phyloP scores from a whole-genome alignment of 2,329 filamentous ascomycete genomes.

The Polychaeton citri region DNA sequence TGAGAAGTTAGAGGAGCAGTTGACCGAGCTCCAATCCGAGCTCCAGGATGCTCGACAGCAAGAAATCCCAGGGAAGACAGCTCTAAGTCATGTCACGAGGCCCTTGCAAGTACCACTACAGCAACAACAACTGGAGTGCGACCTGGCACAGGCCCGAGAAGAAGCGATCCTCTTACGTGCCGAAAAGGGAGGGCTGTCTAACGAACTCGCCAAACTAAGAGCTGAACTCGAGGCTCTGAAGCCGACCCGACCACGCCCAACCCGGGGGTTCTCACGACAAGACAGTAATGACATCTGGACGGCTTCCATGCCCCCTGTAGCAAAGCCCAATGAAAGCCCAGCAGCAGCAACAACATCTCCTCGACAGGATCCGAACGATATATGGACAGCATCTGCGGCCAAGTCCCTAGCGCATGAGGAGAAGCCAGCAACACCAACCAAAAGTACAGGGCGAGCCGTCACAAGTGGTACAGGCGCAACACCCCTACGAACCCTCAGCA shows the following conservation, averaged over 20 bases:
- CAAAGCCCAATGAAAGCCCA: slow-evolving; percentile 2
- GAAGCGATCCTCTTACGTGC: not conserved
- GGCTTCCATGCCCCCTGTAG: not conserved
- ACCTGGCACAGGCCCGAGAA: not conserved
- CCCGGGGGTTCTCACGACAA: not conserved
- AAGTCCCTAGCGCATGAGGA: slow-evolving; percentile 2
- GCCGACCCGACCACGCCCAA: not conserved
- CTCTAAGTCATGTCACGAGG: not conserved
- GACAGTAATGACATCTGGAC: not conserved
- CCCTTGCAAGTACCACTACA: not conserved
- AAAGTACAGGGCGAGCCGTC: slow-evolving; percentile 8
- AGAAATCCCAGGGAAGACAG: not conserved
- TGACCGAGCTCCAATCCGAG: slow-evolving; percentile 30
- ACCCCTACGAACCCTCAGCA: slow-evolving; percentile 15
- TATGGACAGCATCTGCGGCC: slow-evolving; percentile 13
- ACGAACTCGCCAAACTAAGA: not conserved
- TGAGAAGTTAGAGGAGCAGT: slow-evolving; percentile 49
- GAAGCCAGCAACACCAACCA: slow-evolving; percentile 3
- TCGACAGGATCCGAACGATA: slow-evolving; percentile 6
- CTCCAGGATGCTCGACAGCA: slow-evolving; percentile 3
- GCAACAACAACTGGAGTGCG: not conserved
- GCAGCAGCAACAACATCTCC: not conserved
- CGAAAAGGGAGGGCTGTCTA: not conserved
- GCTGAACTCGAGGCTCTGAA: not conserved
- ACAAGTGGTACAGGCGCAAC: slow-evolving; percentile 13